Evolutionary conservation across 192 early-diverging fungal species (phyloP), one percentile per base, ranked within the genome.

Genomic region (Dissophora ornata): DNA sequence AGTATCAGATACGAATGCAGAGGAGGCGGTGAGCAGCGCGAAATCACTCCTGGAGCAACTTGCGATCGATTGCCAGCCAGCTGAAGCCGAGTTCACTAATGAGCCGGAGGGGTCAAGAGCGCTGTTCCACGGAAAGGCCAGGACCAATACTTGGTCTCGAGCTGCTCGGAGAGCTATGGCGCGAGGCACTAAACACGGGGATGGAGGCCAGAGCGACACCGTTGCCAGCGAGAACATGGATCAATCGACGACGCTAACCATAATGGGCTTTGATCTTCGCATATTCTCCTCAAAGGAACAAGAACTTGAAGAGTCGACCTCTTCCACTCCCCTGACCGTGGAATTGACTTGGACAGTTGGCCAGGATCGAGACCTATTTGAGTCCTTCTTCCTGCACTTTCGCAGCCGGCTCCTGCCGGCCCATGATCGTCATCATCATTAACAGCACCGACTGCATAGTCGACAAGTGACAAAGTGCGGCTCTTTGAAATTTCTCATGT

Each of bases 281-380:
- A 8, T 62, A 11, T 6, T 52, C 1, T 21, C 47, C 0, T 1
- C 4, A 9, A 34, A 46, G 40, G 45, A 36, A 38, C 12, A 3
- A 42, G 26, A 0, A 15, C 32, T 15, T 21, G 30, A 22, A 26
- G 16, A 2, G 29, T 28, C 24, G 2, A 11, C 28, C 12, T 22
- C 41, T 32, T 26, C n/a, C 18, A 30, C 2, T 42, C 13, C 45
- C n/a, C 22, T 48, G 4, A 29, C 6, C 3, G 19, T 83, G 18
- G 59, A 69, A 10, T 32, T 65, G 5, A 69, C 59, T 6, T 87
- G 85, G 85, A 81, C 67, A 15, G 44, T 73, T 34, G 85, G 85
- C 5, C 54, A 80, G 9, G 80, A 85, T 28, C 67, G 85, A 32
- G 79, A 64, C 28, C 25, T 85, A 12, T 87, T 87, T 62, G 82